Evolutionary conservation across 2,329 filamentous ascomycete species (phyloP), one percentile per base, ranked within the genome.

Genomic region (Penicillium sp.): DNA sequence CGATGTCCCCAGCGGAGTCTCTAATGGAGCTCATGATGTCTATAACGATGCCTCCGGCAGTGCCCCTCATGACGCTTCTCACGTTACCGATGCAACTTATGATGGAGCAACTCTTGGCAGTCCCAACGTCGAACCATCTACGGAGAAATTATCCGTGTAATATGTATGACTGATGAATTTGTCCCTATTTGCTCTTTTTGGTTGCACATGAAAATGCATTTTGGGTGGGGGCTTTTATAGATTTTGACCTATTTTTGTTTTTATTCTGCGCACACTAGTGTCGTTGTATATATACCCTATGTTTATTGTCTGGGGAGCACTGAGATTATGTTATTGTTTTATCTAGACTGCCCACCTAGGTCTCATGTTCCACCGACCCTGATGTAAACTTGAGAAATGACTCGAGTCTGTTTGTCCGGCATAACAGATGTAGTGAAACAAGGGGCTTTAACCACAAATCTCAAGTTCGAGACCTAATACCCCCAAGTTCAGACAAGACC

Each of bases 231-330:
- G n/a, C 10, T 29, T 27, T 54, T 50, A 46, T 56, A 53, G 50
- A 55, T 21, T 53, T 34, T 46, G 29, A 31, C 43, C 44, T 50
- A 34, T 31, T 39, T 41, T 36, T 49, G 23, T 23, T 15, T 15
- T 47, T 15, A 19, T 40, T 58, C 29, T 33, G 21, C 47, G 43
- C 40, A 51, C 25, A 46, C 52, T 46, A 29, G 21, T 55, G 44
- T 50, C 31, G 49, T 56, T 57, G 55, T 64, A 58, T 56, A 62
- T 57, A 67, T 67, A 66, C 64, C 65, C 65, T 62, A 10, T 54
- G 36, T 51, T 55, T 36, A 43, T 55, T 40, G 1, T 29, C 40
- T 44, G 25, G 45, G 33, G 13, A 43, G 34, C 25, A 33, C 40
- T 25, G 34, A 46, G 13, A 33, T 9, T 39, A 16, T 52, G 21